Evolutionary conservation across 2,329 filamentous ascomycete species (phyloP), one percentile per base, ranked within the genome.

Genomic region (Neonectria neomacrospora): DNA sequence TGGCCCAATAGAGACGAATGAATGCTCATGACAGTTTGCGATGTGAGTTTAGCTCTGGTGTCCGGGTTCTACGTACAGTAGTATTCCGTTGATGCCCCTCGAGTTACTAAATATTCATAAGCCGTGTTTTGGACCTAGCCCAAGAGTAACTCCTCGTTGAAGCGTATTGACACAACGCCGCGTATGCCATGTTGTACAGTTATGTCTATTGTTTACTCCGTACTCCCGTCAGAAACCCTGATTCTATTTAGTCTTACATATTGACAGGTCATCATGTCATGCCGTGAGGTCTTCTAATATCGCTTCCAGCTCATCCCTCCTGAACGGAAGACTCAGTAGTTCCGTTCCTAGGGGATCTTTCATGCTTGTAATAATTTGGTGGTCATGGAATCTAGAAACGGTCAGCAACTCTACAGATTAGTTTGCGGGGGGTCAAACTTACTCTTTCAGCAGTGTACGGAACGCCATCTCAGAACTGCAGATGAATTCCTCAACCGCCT

Each of bases 381-480:
- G 96, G 74, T 99, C 96, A 76, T 97, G 93, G 77, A 99, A 96
- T 78, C 89, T 91, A 68, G 14, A 26, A 5, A 53, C 28, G n/a
- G 16, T 61, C 57, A 75, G 82, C 64, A 22, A 42, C 12, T 6
- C 23, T 26, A 11, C 18, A 16, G 42, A 4, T 37, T 18, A 3
- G 30, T 11, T 10, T 3, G 23, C 20, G 20, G 45, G n/a, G n/a
- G 18, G 42, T 18, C 47, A 53, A 48, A 80, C 88, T 66, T 79
- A 96, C 86, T 99, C 96, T 80, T 98, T 98, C 66, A 99, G 80
- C 75, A 99, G 78, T 26, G 94, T 97, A 64, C 96, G 86, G 81
- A 98, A 98, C 66, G 93, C 94, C 86, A 98, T 94, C 80, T 98
- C 96, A 64, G 92, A 97, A 71, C 92, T 96, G 77, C 95, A 97